Evolutionary conservation across 768 basidiomycete species (phyloP).

Genomic region (Myochromella boudieri): DNA sequence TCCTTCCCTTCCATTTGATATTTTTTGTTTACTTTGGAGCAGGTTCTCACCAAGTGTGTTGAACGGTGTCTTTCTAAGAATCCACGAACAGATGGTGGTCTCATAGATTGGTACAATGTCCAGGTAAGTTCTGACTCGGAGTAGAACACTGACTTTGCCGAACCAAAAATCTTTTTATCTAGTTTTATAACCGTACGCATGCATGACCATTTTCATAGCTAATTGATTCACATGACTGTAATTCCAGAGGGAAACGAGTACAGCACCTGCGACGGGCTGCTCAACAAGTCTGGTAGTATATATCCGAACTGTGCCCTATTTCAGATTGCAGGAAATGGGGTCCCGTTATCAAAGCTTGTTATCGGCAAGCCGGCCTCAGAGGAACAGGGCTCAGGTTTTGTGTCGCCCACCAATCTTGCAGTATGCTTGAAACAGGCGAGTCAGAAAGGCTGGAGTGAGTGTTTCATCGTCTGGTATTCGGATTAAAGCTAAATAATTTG

Average conservation of each 20-base stretch:
- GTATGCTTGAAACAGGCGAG: slow-evolving; percentile 53
- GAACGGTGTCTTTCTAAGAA: slow-evolving; percentile 48
- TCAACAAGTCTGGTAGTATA: slow-evolving; percentile 53
- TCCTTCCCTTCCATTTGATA: neutral
- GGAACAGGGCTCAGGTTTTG: slow-evolving; percentile 52
- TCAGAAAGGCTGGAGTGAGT: slow-evolving; percentile 54
- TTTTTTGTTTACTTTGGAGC: neutral
- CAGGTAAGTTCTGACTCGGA: slow-evolving; percentile 34
- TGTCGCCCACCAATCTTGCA: slow-evolving; percentile 45
- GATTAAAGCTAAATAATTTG: neutral
- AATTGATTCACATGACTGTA: neutral
- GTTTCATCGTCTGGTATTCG: too few species aligned
- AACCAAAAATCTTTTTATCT: neutral
- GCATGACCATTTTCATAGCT: neutral
- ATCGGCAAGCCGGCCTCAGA: slow-evolving; percentile 60
- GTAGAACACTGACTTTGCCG: neutral
- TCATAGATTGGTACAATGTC: slow-evolving; percentile 65
- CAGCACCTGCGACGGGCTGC: slow-evolving; percentile 57
- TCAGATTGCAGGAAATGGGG: slow-evolving; percentile 49
- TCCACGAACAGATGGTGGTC: too few species aligned
- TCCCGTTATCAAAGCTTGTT: slow-evolving; percentile 55
- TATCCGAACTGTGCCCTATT: slow-evolving; percentile 47
- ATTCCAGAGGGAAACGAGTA: slow-evolving; percentile 62
- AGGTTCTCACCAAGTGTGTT: slow-evolving; percentile 50
- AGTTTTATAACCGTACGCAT: slow-evolving; percentile 44